Conservation (phyloP, 768 basidiomycete species). For the Mycena polygramma region DNA sequence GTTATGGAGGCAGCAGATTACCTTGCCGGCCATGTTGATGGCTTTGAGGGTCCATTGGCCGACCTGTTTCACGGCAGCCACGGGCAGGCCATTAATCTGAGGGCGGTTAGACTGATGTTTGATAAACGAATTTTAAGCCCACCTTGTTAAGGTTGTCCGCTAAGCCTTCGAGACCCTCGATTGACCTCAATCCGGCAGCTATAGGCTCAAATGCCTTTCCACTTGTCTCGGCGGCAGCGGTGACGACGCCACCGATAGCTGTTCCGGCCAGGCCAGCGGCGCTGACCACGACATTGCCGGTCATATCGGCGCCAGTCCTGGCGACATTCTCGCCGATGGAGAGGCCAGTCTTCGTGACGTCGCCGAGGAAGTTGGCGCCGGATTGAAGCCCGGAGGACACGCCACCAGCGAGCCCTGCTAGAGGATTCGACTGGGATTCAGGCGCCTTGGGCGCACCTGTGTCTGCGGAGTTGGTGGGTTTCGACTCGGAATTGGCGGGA, state of each 20-base stretch:
- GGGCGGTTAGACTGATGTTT: too few species aligned
- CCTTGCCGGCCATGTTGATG: conserved; percentile 40
- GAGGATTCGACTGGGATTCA: too few species aligned
- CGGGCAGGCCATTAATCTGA: conserved; percentile 42
- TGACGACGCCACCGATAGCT: conserved; percentile 39
- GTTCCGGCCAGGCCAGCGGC: conserved; percentile 38
- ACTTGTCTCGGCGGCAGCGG: conserved; percentile 39
- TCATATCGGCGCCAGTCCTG: conserved; percentile 39
- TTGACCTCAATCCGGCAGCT: conserved; percentile 39
- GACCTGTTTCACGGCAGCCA: conserved; percentile 39
- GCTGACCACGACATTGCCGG: conserved; percentile 51
- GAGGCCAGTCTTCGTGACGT: conserved; percentile 32
- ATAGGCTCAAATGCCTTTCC: conserved; percentile 43
- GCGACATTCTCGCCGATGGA: conserved; percentile 37
- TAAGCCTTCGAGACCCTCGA: conserved; percentile 38
- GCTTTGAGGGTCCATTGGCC: conserved; percentile 38
- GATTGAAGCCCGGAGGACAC: conserved; percentile 31
- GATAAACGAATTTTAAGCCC: too few species aligned
- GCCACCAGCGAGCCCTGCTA: too few species aligned
- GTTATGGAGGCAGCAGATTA: background rate
- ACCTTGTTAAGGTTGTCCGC: conserved; percentile 21
- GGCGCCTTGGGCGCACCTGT: too few species aligned
- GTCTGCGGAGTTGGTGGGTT: too few species aligned
- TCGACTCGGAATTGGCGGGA: background rate
- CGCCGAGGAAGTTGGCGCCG: conserved; percentile 29